Conservation (phyloP, 495 filamentous ascomycete species). For the Sordaria brevicollis region DNA sequence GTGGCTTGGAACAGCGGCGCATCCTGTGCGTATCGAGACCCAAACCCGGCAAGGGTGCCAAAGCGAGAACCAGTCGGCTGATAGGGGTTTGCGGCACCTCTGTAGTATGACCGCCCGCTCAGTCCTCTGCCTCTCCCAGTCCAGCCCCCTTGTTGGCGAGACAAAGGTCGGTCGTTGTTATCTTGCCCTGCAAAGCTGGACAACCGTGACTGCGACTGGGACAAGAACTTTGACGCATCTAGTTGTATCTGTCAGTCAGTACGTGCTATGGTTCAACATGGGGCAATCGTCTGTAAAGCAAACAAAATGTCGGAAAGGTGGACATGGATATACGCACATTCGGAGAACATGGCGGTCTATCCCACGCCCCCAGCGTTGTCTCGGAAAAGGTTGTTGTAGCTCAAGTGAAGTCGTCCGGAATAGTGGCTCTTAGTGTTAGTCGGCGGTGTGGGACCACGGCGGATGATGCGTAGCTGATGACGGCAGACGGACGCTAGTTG, state of each 20-base stretch:
- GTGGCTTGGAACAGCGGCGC: conserved; percentile 87
- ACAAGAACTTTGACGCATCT: conserved; percentile 97
- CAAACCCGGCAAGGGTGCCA: conserved; percentile 66
- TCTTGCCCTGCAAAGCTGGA: conserved; percentile 56
- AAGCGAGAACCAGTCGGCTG: conserved; percentile 54
- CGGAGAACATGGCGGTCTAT: conserved; percentile 71
- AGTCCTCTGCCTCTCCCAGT: conserved; percentile 27
- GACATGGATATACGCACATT: conserved; percentile 59
- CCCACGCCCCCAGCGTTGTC: conserved; percentile 9
- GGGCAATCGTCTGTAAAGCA: conserved; percentile 4
- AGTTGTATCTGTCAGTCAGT: conserved; percentile 3
- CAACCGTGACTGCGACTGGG: conserved; percentile 85
- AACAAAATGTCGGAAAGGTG: background rate
- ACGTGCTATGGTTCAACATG: background rate
- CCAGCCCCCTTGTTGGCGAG: conserved; percentile 21
- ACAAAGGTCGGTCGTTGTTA: conserved; percentile 30
- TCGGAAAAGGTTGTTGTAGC: background rate
- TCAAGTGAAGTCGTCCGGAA: background rate
- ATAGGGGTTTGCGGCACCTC: conserved; percentile 56
- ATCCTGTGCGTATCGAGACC: conserved; percentile 58
- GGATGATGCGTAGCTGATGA: background rate
- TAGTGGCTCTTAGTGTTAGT: background rate
- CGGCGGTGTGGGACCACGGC: background rate
- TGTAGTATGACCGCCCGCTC: conserved; percentile 23
- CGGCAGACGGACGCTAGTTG: background rate